Conservation (phyloP, 2,329 filamentous ascomycete genomes). For the Ceratocystis alfenasii region DNA sequence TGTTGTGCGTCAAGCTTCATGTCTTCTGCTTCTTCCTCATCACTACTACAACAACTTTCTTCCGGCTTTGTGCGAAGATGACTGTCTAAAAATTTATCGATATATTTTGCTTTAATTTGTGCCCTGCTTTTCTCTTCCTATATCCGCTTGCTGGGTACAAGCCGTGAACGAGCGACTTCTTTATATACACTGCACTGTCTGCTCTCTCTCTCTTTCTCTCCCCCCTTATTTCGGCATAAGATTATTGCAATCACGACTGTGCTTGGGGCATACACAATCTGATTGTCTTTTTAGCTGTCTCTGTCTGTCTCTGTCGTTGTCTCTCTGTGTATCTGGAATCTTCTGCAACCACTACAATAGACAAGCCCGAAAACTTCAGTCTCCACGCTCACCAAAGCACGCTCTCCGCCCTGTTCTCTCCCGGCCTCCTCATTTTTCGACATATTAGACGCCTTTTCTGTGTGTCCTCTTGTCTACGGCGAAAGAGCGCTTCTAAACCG, state of each 20-base stretch:
- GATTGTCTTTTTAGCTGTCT: background rate
- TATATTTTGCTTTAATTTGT: too few species aligned
- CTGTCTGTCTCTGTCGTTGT: background rate
- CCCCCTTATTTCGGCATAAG: background rate
- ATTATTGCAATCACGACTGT: background rate
- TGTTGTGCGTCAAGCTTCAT: background rate
- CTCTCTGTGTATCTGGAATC: background rate
- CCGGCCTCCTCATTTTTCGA: slow-evolving; percentile 14
- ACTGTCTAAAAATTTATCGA: too few species aligned
- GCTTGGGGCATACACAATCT: background rate
- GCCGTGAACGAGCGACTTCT: background rate
- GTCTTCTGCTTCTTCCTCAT: background rate
- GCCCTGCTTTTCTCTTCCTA: background rate
- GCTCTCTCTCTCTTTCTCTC: background rate
- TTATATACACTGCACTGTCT: background rate
- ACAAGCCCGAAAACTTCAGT: too few species aligned
- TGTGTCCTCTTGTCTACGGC: background rate
- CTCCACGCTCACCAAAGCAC: background rate
- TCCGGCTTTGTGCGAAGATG: background rate
- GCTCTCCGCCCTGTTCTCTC: background rate
- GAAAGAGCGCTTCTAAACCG: background rate
- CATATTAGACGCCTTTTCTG: background rate
- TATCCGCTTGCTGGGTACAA: background rate
- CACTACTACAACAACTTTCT: background rate
- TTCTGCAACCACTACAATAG: background rate